A percentile compares a stretch with the other conserved stretches of the same genome.
These are phyloP conservation scores for Gossypium raimondii DNA, from an alignment of 345 rosid species.

Conservation along the genomic window DNA sequence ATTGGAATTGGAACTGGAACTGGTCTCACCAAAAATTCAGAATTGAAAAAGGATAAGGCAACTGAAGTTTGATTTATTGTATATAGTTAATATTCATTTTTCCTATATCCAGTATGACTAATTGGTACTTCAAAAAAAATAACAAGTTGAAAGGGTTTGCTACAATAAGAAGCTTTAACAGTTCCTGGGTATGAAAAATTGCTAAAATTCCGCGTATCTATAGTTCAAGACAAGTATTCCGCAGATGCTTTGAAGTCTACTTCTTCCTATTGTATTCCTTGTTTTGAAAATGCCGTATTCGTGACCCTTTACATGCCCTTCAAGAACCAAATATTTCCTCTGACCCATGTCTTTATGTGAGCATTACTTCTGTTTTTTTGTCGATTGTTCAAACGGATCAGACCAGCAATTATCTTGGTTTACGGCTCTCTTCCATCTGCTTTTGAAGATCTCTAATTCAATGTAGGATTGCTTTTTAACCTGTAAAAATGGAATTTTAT, in stretches of 20 bases:
- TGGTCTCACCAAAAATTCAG: not conserved
- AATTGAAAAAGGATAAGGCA: not conserved
- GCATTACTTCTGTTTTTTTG: not conserved
- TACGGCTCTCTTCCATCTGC: slow-evolving; percentile 68
- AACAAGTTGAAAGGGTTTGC: not conserved
- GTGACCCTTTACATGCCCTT: slow-evolving; percentile 1
- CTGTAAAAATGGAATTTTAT: not conserved
- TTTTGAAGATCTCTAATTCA: slow-evolving; percentile 50
- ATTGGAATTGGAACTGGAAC: not conserved
- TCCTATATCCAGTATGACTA: not conserved
- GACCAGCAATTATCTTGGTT: slow-evolving; percentile 62
- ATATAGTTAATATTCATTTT: not conserved
- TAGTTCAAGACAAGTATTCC: not conserved
- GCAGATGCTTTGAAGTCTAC: not conserved
- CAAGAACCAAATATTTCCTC: not conserved
- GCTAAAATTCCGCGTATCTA: not conserved
- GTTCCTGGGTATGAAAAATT: not conserved
- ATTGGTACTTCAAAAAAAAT: not conserved
- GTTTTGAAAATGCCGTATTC: not conserved
- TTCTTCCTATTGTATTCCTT: not conserved
- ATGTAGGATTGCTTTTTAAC: slow-evolving; percentile 29
- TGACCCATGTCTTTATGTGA: not conserved
- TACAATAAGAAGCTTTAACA: not conserved
- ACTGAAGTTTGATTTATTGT: not conserved
- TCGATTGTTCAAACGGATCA: slow-evolving; percentile 26